These are phyloP conservation scores for Lentinula lateritia DNA, from an alignment of 768 basidiomycete species.

Conservation along the genomic window DNA sequence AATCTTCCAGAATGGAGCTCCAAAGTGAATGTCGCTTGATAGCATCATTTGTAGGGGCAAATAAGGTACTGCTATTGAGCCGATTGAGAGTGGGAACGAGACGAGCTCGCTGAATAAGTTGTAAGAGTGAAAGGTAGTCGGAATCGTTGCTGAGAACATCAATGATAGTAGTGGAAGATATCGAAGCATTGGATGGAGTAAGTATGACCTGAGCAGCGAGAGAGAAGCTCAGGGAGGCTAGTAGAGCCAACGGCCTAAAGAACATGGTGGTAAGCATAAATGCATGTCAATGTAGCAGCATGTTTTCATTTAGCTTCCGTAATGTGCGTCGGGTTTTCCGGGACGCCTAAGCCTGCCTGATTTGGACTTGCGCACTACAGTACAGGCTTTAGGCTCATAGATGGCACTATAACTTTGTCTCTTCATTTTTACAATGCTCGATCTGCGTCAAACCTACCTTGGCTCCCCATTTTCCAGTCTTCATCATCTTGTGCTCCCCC, in stretches of 20 bases:
- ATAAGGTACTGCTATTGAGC: conserved; percentile 78
- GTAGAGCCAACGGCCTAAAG: conserved; percentile 16
- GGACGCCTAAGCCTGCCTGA: background rate
- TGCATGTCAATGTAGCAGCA: background rate
- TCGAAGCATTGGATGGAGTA: background rate
- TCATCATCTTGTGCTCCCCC: conserved; percentile 51
- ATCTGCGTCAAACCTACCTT: conserved; percentile 38
- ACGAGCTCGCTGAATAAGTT: conserved; percentile 75
- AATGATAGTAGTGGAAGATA: conserved; percentile 58
- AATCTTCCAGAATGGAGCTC: conserved; percentile 31
- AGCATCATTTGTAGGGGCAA: conserved; percentile 95
- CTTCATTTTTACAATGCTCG: conserved; percentile 31
- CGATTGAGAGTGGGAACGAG: conserved; percentile 90
- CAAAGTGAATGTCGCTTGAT: conserved; percentile 50
- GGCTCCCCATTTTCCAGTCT: conserved; percentile 51
- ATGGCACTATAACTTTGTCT: background rate
- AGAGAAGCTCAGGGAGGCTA: conserved; percentile 16
- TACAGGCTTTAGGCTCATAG: background rate
- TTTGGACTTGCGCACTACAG: background rate
- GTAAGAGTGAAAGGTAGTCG: conserved; percentile 72
- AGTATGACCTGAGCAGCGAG: conserved; percentile 25
- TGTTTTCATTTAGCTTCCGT: background rate
- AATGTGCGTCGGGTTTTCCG: background rate
- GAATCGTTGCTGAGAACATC: conserved; percentile 71
- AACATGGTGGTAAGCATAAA: conserved; percentile 2